Evolutionary conservation across 2,329 filamentous ascomycete genomes (phyloP).

Genomic region (Talaromyces albobiverticillius): DNA sequence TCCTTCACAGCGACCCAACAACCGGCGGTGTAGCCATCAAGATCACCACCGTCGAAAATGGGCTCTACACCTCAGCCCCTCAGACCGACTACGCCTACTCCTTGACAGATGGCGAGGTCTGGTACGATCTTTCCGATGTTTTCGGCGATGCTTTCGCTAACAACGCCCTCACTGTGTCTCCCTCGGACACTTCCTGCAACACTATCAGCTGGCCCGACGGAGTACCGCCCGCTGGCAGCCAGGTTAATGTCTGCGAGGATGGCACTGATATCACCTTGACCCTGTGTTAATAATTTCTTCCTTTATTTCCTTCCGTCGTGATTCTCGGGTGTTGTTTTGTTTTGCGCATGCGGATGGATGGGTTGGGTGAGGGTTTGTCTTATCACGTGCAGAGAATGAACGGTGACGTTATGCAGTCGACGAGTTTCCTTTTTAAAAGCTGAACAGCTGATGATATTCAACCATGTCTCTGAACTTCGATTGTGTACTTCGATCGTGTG

Average conservation of each 20-base stretch:
- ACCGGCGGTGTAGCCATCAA: slow-evolving; percentile 44
- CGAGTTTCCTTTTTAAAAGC: neutral
- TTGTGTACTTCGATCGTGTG: no score
- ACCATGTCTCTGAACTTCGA: neutral
- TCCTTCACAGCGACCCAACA: slow-evolving; percentile 31
- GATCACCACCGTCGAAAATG: slow-evolving; percentile 35
- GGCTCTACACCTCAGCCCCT: slow-evolving; percentile 34
- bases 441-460: no score
- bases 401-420: neutral
- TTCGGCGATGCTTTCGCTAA: slow-evolving; percentile 42
- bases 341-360: neutral
- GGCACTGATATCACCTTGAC: slow-evolving; percentile 27
- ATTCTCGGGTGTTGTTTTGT: neutral
- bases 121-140: slow-evolving; percentile 44
- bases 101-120: slow-evolving; percentile 33
- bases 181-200: slow-evolving; percentile 24
- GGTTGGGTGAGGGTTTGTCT: neutral
- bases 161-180: slow-evolving; percentile 22
- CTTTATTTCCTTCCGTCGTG: neutral
- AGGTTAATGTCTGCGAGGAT: slow-evolving; percentile 28
- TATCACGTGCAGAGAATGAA: neutral
- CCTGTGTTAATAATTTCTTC: slow-evolving; percentile 21
- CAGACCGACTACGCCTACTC: slow-evolving; percentile 44
- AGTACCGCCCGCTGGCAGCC: slow-evolving; percentile 27
- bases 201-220: slow-evolving; percentile 33